phyloP scores from a whole-genome alignment of 108 stramenopile genomes.

The Discostella pseudostelligera region DNA sequence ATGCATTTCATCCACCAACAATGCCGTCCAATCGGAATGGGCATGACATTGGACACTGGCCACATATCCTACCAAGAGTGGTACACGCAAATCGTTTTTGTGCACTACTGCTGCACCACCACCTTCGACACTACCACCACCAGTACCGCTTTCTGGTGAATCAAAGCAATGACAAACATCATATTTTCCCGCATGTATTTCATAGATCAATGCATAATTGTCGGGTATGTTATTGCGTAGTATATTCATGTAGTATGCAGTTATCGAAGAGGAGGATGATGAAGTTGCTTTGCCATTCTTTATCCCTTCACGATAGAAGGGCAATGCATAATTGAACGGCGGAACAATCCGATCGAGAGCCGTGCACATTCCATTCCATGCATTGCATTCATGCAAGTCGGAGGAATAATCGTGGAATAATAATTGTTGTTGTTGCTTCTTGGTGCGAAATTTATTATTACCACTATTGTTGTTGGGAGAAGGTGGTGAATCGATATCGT shows the following conservation, averaged over 20 bases:
- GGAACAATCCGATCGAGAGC: constrained; percentile 36
- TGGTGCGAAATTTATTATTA: not conserved
- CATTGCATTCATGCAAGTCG: constrained; percentile 43
- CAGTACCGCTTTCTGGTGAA: not conserved
- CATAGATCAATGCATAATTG: constrained; percentile 24
- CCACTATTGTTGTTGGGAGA: no score
- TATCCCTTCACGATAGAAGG: not conserved
- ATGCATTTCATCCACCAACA: constrained; percentile 38
- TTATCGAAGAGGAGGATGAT: no score
- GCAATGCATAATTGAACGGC: not conserved
- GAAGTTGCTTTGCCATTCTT: not conserved
- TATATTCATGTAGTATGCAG: constrained; percentile 1
- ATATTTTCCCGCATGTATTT: constrained; percentile 29
- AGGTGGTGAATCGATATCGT: no score
- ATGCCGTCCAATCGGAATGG: constrained; percentile 42
- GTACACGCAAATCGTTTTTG: constrained; percentile 14
- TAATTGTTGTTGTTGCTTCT: constrained; percentile 1
- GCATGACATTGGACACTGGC: constrained; percentile 38
- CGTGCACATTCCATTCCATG: constrained; percentile 40
- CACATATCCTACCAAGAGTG: constrained; percentile 34
- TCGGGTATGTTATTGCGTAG: constrained; percentile 10
- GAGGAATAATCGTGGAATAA: constrained; percentile 39
- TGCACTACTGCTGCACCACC: not conserved
- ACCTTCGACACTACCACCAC: not conserved
- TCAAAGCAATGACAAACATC: constrained; percentile 17